Conservation (phyloP, 2,329 filamentous ascomycete genomes). For the Alternaria infectoria region DNA sequence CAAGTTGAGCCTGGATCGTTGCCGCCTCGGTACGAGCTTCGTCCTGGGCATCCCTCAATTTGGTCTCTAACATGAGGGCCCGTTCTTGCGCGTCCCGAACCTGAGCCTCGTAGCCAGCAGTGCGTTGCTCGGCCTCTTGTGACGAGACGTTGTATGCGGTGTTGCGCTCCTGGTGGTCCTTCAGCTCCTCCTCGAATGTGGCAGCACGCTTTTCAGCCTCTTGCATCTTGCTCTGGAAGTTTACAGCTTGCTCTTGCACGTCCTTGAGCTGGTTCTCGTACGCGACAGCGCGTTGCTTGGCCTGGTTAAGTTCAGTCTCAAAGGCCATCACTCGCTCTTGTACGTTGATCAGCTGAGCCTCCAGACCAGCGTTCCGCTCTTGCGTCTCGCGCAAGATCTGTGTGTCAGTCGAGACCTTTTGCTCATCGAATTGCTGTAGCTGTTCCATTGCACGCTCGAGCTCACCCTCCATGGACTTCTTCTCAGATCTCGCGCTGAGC, state of each 20-base stretch:
- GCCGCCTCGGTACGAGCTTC: slow-evolving; percentile 42
- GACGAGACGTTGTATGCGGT: slow-evolving; percentile 27
- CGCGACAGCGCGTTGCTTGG: slow-evolving; percentile 34
- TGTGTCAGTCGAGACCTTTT: slow-evolving; percentile 27
- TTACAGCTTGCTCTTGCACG: slow-evolving; percentile 37
- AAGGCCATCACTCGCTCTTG: slow-evolving; percentile 42
- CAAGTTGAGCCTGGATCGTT: slow-evolving; percentile 46
- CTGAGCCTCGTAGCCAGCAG: slow-evolving; percentile 39
- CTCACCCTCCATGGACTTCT: slow-evolving; percentile 44
- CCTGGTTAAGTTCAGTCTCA: slow-evolving; percentile 35
- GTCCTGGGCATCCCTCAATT: slow-evolving; percentile 42
- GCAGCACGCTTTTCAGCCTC: slow-evolving; percentile 35
- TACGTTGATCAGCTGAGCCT: slow-evolving; percentile 41
- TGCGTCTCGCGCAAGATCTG: slow-evolving; percentile 36
- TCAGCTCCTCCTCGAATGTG: slow-evolving; percentile 36
- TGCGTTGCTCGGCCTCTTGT: slow-evolving; percentile 30
- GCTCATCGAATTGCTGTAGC: slow-evolving; percentile 38
- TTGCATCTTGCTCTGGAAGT: slow-evolving; percentile 39
- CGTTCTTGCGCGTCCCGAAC: slow-evolving; percentile 42
- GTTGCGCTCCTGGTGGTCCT: slow-evolving; percentile 38
- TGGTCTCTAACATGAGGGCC: slow-evolving; percentile 39
- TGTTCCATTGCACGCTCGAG: slow-evolving; percentile 45
- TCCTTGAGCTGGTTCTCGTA: slow-evolving; percentile 44
- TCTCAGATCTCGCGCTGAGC: slow-evolving; percentile 42
- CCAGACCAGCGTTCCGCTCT: slow-evolving; percentile 42